phyloP scores from a whole-genome alignment of 129 eudicot species.

The Smallanthus sonchifolius region DNA sequence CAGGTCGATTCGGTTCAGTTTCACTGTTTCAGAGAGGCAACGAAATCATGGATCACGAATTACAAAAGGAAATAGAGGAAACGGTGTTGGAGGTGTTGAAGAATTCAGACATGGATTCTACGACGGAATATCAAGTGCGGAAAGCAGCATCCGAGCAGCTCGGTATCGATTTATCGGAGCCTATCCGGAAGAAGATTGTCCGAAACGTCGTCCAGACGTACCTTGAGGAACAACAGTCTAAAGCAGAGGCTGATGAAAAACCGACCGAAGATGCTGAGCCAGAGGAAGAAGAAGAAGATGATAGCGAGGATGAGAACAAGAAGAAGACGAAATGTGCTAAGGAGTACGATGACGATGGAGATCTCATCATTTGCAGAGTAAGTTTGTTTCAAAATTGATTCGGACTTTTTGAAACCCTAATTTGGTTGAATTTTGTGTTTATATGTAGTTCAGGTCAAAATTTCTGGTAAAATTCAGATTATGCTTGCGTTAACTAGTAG shows the following conservation, averaged over 20 bases:
- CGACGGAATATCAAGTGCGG: slow-evolving; percentile 71
- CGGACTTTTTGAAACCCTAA: slow-evolving; percentile 18
- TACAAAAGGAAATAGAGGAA: slow-evolving; percentile 45
- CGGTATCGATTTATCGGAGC: slow-evolving; percentile 56
- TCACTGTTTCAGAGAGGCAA: not conserved
- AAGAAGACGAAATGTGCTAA: slow-evolving; percentile 31
- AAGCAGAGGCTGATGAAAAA: slow-evolving; percentile 24
- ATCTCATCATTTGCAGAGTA: slow-evolving; percentile 80
- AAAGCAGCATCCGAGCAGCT: slow-evolving; percentile 68
- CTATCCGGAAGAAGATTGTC: slow-evolving; percentile 61
- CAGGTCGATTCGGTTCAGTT: not conserved
- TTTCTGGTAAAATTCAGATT: not conserved
- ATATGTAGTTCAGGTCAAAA: not conserved
- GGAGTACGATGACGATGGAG: slow-evolving; percentile 90
- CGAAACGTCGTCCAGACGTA: slow-evolving; percentile 62
- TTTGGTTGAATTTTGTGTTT: not conserved
- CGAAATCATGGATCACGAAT: slow-evolving; percentile 48
- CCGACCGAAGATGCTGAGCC: slow-evolving; percentile 17
- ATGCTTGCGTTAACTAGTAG: not conserved
- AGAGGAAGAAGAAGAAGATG: slow-evolving; percentile 28
- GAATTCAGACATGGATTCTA: slow-evolving; percentile 63
- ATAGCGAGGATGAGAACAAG: slow-evolving; percentile 33
- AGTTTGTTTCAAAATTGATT: slow-evolving; percentile 9
- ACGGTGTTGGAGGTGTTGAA: slow-evolving; percentile 61
- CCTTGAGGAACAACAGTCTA: slow-evolving; percentile 47